These are phyloP conservation scores for Scleroderma citrinum DNA, from an alignment of 768 basidiomycete species.

Conservation along the genomic window DNA sequence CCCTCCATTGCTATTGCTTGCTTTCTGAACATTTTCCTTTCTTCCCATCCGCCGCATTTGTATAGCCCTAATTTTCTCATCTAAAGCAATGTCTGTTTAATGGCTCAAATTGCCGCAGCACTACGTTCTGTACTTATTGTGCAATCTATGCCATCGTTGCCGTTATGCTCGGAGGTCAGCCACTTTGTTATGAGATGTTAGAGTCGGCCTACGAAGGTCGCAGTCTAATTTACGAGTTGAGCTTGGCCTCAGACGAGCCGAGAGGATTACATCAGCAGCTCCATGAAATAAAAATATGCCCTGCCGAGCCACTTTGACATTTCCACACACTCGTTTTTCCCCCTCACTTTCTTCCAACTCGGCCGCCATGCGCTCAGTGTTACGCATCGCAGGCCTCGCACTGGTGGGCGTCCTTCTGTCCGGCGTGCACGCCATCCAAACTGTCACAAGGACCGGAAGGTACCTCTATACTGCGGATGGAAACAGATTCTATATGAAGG, in stretches of 20 bases:
- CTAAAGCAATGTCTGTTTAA: constrained; percentile 39
- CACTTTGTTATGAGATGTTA: too few relatives aligned
- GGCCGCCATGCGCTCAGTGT: constrained; percentile 20
- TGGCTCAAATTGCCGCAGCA: constrained; percentile 32
- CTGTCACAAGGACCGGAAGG: constrained; percentile 63
- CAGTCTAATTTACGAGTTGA: too few relatives aligned
- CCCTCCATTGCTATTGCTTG: constrained; percentile 33
- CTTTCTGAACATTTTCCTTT: constrained; percentile 32
- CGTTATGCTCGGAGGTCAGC: too few relatives aligned
- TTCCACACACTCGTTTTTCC: background rate
- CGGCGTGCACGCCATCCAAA: constrained; percentile 59
- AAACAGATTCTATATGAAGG: constrained; percentile 82
- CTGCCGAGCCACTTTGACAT: background rate
- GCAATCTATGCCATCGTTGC: constrained; percentile 31
- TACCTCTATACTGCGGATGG: constrained; percentile 79
- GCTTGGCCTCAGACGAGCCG: too few relatives aligned
- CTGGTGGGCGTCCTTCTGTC: constrained; percentile 38
- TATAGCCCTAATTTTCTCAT: constrained; percentile 35
- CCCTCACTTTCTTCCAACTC: constrained; percentile 1
- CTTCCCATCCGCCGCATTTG: constrained; percentile 42
- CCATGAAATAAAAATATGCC: background rate
- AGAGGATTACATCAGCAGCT: background rate
- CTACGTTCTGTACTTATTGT: constrained; percentile 36
- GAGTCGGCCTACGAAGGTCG: too few relatives aligned
- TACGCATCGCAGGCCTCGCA: constrained; percentile 25